These are phyloP conservation scores for Erodium trifolium DNA, from an alignment of 441 rosid species.

Conservation along the genomic window DNA sequence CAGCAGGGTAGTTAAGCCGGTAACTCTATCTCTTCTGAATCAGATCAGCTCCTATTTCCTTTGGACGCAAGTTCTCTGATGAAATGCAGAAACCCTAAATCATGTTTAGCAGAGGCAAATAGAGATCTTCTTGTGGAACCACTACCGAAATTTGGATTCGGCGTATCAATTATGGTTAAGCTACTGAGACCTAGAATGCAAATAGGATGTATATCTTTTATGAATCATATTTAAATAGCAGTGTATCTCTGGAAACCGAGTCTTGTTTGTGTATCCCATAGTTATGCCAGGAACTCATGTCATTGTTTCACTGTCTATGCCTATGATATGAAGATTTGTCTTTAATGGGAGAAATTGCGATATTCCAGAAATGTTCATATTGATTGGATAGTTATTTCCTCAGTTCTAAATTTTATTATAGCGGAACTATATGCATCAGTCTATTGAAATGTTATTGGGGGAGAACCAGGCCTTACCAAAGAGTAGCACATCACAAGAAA, in stretches of 20 bases:
- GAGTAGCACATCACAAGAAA: too few relatives aligned
- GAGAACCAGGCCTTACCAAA: too few relatives aligned
- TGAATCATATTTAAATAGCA: background rate
- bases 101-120: background rate
- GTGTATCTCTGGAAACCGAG: background rate
- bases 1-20: slow-evolving; percentile 32
- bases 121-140: background rate
- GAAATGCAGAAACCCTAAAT: slow-evolving; percentile 40
- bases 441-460: too few relatives aligned
- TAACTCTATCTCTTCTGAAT: slow-evolving; percentile 21
- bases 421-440: too few relatives aligned
- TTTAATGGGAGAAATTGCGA: too few relatives aligned
- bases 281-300: background rate
- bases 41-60: slow-evolving; percentile 27
- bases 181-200: background rate
- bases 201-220: background rate
- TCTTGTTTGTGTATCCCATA: background rate
- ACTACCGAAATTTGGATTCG: too few relatives aligned
- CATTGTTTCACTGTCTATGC: background rate
- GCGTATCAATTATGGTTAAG: too few relatives aligned
- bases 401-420: too few relatives aligned
- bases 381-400: too few relatives aligned
- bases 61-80: slow-evolving; percentile 39
- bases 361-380: too few relatives aligned
- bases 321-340: background rate